phyloP scores from a whole-genome alignment of 352 stramenopile genomes.

The Lagenidium giganteum region DNA sequence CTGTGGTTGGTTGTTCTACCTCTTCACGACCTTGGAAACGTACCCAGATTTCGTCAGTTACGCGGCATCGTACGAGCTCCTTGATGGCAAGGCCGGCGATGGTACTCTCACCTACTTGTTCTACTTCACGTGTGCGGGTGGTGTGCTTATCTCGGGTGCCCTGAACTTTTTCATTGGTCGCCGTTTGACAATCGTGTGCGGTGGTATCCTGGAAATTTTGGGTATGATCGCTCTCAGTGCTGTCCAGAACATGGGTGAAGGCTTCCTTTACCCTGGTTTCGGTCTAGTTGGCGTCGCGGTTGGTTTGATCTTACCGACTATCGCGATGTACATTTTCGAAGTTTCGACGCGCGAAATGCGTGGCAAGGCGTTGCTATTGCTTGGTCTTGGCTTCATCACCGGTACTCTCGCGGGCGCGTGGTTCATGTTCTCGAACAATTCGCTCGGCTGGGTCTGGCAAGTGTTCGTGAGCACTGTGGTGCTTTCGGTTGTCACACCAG shows the following conservation, averaged over 20 bases:
- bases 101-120: conserved; percentile 69
- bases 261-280: conserved; percentile 60
- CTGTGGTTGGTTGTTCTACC: conserved; percentile 75
- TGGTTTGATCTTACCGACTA: conserved; percentile 63
- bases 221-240: conserved; percentile 68
- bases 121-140: conserved; percentile 47
- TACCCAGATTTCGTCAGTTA: conserved; percentile 77
- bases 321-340: conserved; percentile 84
- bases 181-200: conserved; percentile 66
- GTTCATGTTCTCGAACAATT: conserved; percentile 66
- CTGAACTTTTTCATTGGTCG: conserved; percentile 73
- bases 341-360: conserved; percentile 83
- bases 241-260: conserved; percentile 42
- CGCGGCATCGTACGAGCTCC: conserved; percentile 67
- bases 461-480: conserved; percentile 77
- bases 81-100: conserved; percentile 50
- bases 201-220: conserved; percentile 57
- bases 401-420: conserved; percentile 56
- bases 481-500: conserved; percentile 72
- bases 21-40: conserved; percentile 71
- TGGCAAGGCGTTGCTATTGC: conserved; percentile 68
- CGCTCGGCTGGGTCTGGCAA: conserved; percentile 82
- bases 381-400: conserved; percentile 65
- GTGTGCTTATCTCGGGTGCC: conserved; percentile 41
- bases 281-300: conserved; percentile 48